phyloP scores from a whole-genome alignment of 257 asterid species.

The Nicotiana tabacum region DNA sequence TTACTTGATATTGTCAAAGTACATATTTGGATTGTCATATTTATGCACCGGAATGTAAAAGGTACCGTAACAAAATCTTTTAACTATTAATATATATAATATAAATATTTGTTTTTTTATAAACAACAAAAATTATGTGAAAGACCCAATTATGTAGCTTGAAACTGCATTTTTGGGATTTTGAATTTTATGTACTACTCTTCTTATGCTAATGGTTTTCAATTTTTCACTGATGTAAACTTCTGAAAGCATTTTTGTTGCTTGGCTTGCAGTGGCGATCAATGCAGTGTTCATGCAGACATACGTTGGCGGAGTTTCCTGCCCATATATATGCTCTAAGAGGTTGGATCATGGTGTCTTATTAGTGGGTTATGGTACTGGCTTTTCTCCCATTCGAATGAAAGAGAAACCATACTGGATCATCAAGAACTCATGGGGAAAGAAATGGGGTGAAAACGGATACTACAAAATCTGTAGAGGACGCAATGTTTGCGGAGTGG shows the following conservation, averaged over 20 bases:
- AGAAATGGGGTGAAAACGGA: constrained; percentile 74
- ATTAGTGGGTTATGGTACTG: constrained; percentile 74
- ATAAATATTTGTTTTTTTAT: no score
- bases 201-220: not conserved
- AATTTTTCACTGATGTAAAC: not conserved
- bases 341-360: constrained; percentile 71
- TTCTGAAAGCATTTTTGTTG: not conserved
- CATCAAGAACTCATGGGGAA: constrained; percentile 90
- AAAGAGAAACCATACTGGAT: constrained; percentile 81
- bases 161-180: not conserved
- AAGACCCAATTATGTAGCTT: not conserved
- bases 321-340: constrained; percentile 75
- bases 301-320: constrained; percentile 74
- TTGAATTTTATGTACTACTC: not conserved
- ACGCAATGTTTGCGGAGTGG: constrained; percentile 72
- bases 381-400: constrained; percentile 59
- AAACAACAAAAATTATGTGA: not conserved
- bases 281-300: constrained; percentile 90
- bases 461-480: constrained; percentile 71
- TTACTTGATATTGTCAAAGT: no score
- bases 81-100: no score
- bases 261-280: constrained; percentile 61
- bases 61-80: no score
- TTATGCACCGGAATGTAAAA: no score
- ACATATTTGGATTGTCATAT: no score